Conservation (phyloP, 345 rosid species). For the Alliaria petiolata region DNA sequence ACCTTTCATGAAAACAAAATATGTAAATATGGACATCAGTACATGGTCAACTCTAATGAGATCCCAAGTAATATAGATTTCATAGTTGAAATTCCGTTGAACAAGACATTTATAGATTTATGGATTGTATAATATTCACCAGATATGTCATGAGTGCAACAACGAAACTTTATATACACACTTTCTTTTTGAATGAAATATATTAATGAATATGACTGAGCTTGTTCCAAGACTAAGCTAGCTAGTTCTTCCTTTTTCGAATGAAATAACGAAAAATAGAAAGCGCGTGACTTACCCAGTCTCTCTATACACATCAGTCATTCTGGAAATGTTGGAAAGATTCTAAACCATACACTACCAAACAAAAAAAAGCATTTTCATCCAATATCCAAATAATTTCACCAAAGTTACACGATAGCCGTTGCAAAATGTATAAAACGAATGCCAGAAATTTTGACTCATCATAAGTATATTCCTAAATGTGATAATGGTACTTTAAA, state of each 20-base stretch:
- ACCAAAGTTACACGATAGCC: not conserved
- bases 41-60: not conserved
- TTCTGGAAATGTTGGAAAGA: not conserved
- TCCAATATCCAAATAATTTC: not conserved
- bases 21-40: not conserved
- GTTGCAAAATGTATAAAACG: not conserved
- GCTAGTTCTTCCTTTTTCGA: too few species aligned
- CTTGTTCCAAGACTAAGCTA: not conserved
- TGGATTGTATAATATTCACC: not conserved
- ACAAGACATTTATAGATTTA: not conserved
- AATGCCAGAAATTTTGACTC: not conserved
- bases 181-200: constrained; percentile 2
- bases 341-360: too few species aligned
- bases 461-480: not conserved
- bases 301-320: not conserved
- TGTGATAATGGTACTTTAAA: not conserved
- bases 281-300: not conserved
- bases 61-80: not conserved
- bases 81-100: not conserved
- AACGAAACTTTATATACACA: not conserved
- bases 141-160: not conserved
- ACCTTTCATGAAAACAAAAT: not conserved
- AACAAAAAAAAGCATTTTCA: not conserved
- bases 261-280: not conserved
- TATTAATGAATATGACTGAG: not conserved